Conservation (phyloP, 306 rosid genomes). For the Trichosanthes cucumerina region DNA sequence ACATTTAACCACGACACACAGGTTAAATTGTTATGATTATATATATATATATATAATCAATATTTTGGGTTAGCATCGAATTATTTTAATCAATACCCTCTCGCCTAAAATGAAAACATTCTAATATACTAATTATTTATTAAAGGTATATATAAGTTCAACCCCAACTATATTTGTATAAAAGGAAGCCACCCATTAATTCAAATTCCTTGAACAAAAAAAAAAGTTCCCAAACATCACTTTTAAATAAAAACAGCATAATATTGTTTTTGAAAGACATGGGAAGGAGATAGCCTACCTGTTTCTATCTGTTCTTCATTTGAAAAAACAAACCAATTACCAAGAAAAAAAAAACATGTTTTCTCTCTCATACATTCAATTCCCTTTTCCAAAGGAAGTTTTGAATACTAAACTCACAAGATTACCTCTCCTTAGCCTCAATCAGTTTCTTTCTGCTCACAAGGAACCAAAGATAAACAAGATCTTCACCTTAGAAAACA, state of each 20-base stretch:
- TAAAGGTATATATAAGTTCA: background rate
- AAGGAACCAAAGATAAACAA: background rate
- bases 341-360: background rate
- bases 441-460: background rate
- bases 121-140: no score
- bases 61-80: no score
- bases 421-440: no score
- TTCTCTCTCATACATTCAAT: background rate
- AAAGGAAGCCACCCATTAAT: background rate
- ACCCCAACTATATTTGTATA: background rate
- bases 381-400: background rate
- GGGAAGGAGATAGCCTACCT: background rate
- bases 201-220: background rate
- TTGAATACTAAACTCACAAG: background rate
- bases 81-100: background rate
- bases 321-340: background rate
- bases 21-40: no score
- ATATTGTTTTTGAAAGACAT: background rate
- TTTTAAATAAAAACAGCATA: background rate
- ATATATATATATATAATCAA: no score
- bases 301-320: background rate
- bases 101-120: no score
- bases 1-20: no score
- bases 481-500: no score
- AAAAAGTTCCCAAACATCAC: background rate